Base-by-base conservation (phyloP, 2,329 filamentous ascomycete genomes). In the Plectosphaerella cucumerina region DNA sequence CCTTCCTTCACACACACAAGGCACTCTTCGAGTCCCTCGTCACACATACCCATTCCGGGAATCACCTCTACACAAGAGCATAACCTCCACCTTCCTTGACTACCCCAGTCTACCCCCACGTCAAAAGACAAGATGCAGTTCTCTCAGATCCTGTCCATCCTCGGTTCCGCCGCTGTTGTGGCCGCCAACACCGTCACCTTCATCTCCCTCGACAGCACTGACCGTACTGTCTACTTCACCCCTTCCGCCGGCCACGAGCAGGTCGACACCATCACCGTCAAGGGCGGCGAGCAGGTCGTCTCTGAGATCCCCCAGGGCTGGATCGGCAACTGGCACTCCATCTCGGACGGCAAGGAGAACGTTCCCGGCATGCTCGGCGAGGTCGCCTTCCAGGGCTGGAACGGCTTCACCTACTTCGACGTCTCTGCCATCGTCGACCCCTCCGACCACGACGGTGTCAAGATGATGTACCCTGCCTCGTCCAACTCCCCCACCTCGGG, bases 371-470 rank as follows among this genome's bases (percentile, higher is more conserved):
- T 79, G 75, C 72, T 79, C 51, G 76, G 75, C 49, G 76, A 79
- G 70, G 69, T 77, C 50, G 66, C 67, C 56, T 79, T 77, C 60
- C 67, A 74, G 49, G 76, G 73, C 60, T 79, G 65, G 65, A 60
- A 63, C 48, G 77, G 68, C 56, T 54, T 69, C 52, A 80, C 74
- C 51, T 83, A 74, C 73, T 83, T 79, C 52, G 80, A 83, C 56
- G 77, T 83, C 55, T 81, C 78, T 11, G 78, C 78, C 62, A 82
- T 83, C 56, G 76, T 81, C 59, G 67, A 77, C 64, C 65, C 76
- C 47, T 60, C 61, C 37, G 80, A 82, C 64, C 59, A 66, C 56
- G 51, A 74, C 56, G 77, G 77, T 58, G 71, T 83, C 60, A 80
- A 82, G 72, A 66, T 75, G 68, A 72, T 82, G 64, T 81, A 68